Evolutionary conservation across 371 early-diverging fungal species (phyloP).

Genomic region (Catenaria anguillulae): DNA sequence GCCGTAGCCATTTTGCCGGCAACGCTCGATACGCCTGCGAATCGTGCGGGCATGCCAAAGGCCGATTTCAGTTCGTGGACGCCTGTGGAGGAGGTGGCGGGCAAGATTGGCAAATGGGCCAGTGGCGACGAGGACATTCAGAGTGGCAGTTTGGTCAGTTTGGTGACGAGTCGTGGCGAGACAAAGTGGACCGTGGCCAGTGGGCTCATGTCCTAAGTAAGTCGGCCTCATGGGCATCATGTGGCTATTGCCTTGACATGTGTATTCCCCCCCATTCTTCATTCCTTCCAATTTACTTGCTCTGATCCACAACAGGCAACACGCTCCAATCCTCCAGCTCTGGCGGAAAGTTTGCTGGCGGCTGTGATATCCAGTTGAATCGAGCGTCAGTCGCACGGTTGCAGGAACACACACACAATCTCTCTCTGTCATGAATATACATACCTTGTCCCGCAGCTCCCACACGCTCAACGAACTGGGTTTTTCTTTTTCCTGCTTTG

Average conservation of each 20-base stretch:
- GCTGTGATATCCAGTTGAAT: not conserved
- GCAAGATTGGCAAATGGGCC: slow-evolving; percentile 20
- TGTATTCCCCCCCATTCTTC: too few relatives aligned
- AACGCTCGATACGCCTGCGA: slow-evolving; percentile 85
- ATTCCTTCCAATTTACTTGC: too few relatives aligned
- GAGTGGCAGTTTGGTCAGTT: not conserved
- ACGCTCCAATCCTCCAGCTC: not conserved
- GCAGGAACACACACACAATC: not conserved
- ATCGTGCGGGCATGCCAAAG: slow-evolving; percentile 72
- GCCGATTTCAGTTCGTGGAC: slow-evolving; percentile 84
- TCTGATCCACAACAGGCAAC: too few relatives aligned
- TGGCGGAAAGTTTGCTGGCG: not conserved
- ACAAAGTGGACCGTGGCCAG: not conserved
- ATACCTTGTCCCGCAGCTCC: not conserved
- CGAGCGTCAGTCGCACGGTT: too few relatives aligned
- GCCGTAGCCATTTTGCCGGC: slow-evolving; percentile 63
- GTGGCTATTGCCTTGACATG: too few relatives aligned
- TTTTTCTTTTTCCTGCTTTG: not conserved
- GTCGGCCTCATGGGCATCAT: too few relatives aligned
- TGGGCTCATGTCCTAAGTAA: too few relatives aligned
- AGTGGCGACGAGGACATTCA: not conserved
- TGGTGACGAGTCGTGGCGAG: not conserved
- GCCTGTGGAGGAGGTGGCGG: slow-evolving; percentile 54
- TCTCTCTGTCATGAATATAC: not conserved
- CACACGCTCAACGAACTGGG: not conserved